A percentile compares a stretch with the other conserved stretches of the same genome.
These are phyloP conservation scores for Leccinum uliginosum DNA, from an alignment of 768 basidiomycete species.

Conservation along the genomic window DNA sequence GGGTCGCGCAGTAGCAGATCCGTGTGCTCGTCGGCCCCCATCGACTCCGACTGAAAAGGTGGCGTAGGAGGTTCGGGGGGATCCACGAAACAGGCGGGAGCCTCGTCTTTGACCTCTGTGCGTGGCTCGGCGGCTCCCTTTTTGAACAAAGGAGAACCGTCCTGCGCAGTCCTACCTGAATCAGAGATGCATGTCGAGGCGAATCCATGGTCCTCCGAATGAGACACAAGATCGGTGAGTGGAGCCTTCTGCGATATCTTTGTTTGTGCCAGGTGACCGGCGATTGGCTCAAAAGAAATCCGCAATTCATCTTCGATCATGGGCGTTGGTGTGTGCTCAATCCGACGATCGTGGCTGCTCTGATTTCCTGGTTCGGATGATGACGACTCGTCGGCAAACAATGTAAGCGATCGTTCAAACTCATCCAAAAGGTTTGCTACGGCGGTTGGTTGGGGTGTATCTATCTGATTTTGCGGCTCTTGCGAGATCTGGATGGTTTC, in stretches of 20 bases:
- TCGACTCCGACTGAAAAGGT: neutral
- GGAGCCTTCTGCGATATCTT: neutral
- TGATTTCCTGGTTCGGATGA: neutral
- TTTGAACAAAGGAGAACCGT: neutral
- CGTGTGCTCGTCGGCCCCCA: neutral
- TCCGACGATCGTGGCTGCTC: neutral
- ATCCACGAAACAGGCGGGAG: neutral
- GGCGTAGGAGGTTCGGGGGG: neutral
- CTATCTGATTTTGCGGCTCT: neutral
- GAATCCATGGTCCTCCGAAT: too few species aligned
- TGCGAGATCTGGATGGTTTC: neutral
- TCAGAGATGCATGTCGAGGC: neutral
- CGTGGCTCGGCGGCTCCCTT: neutral
- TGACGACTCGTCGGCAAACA: neutral
- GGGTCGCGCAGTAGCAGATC: neutral
- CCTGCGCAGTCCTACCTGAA: neutral
- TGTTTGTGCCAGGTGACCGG: neutral
- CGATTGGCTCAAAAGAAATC: neutral
- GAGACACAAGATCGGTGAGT: neutral
- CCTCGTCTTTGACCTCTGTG: neutral
- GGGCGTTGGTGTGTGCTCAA: neutral
- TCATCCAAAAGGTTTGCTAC: constrained; percentile 3
- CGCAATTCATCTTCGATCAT: neutral
- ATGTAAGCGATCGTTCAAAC: constrained; percentile 9
- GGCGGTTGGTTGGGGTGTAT: neutral